Evolutionary conservation across 768 basidiomycete species (phyloP), one percentile per base, ranked within the genome.

Genomic region (Leccinellum luteum): DNA sequence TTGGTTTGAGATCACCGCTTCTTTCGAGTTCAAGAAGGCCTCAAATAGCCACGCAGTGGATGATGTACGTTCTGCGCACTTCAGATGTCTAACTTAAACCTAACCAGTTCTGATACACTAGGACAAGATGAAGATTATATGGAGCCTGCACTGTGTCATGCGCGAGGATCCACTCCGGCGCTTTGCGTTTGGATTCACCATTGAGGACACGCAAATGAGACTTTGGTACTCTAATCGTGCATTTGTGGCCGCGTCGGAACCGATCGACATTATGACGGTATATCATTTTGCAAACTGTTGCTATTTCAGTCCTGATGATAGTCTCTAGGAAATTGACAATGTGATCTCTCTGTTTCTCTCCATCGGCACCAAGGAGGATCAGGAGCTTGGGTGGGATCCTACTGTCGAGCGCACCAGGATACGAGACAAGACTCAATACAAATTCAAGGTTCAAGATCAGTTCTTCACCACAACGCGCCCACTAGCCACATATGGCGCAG

Each of bases 71-170:
- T 14, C 14, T 7, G 32, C 14, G 14, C 14, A 34, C 1, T 34
- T 15, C 14, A 6, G 2, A 34, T 15, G 15, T 14, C 6, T 6
- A 34, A 43, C 6, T 43, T 21, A n/a, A 1, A 19, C n/a, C 6
- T 32, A 32, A 13, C 17, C 19, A 17, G 25, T 25, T 25, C 25
- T 25, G 25, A 25, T 43, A 14, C 10, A n/a, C 31, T 5, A 65
- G 64, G 60, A 60, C 19, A 32, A 55, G 44, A 3, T 1, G 4
- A 63, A 73, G 60, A 53, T 71, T 0, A 52, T 74, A n/a, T 69
- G 69, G 68, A 62, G 59, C 43, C 43, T 70, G 17, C 60, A 64
- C 21, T 4, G 9, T 43, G 0, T 19, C 19, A 12, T 43, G 41
- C 8, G 41, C 19, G 41, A 43, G 19, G 41, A 43, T 21, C 41